Conservation (phyloP, 192 early-diverging fungal genomes). For the Entomortierella beljakovae region DNA sequence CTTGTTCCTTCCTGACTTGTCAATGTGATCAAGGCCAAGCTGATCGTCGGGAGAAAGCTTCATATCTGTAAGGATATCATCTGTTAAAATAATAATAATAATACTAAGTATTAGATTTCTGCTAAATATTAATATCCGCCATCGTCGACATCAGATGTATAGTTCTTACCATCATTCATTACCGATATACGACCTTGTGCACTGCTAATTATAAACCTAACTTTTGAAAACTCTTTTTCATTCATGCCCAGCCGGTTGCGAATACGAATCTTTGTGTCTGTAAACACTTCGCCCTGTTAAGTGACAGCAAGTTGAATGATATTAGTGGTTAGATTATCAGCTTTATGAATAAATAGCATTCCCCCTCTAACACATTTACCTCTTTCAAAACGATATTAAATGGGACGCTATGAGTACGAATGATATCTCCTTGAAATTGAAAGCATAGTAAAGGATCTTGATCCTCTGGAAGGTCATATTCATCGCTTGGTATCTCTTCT, state of each 20-base stretch:
- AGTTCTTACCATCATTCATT: slow-evolving; percentile 38
- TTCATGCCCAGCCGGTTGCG: slow-evolving; percentile 76
- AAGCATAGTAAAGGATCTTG: slow-evolving; percentile 72
- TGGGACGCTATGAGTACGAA: slow-evolving; percentile 81
- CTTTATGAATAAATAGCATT: not conserved
- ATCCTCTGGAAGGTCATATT: slow-evolving; percentile 34
- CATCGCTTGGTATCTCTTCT: slow-evolving; percentile 68
- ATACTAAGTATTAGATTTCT: not conserved
- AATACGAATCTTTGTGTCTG: slow-evolving; percentile 80
- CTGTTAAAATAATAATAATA: slow-evolving; percentile 14
- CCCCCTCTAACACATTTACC: slow-evolving; percentile 24
- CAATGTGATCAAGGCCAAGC: slow-evolving; percentile 63
- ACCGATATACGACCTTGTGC: slow-evolving; percentile 5
- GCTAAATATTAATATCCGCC: too few species aligned
- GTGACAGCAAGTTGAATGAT: not conserved
- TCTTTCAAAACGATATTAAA: slow-evolving; percentile 79
- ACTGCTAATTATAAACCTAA: slow-evolving; percentile 60
- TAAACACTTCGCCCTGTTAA: slow-evolving; percentile 71
- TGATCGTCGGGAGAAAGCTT: slow-evolving; percentile 30
- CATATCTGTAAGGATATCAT: slow-evolving; percentile 38
- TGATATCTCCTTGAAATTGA: slow-evolving; percentile 81
- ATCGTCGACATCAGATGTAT: too few species aligned
- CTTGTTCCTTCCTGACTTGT: slow-evolving; percentile 53
- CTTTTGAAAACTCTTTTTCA: slow-evolving; percentile 85
- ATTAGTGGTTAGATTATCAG: not conserved